These are phyloP conservation scores for Fraxinus sp. DNA, from an alignment of 305 asterid species.

Conservation along the genomic window DNA sequence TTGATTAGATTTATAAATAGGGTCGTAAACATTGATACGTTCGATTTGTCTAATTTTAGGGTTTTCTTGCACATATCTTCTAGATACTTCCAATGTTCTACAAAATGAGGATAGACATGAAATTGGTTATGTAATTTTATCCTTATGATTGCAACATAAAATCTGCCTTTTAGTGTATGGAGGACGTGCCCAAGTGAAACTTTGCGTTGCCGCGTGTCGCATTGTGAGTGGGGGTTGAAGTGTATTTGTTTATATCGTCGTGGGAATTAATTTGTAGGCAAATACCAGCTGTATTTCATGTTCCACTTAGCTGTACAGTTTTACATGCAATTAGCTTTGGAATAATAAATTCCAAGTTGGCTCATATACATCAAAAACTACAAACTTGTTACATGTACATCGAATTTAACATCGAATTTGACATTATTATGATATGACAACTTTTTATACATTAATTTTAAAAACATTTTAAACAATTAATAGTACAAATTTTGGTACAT, in stretches of 20 bases:
- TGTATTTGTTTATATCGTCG: neutral
- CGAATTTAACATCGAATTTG: too few species aligned
- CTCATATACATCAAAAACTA: neutral
- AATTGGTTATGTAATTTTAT: neutral
- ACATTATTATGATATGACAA: too few species aligned
- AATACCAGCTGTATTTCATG: constrained; percentile 12
- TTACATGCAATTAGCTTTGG: neutral
- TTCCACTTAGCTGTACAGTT: constrained; percentile 6
- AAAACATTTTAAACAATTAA: too few species aligned
- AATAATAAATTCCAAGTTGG: too few species aligned
- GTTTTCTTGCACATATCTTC: neutral
- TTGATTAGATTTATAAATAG: too few species aligned
- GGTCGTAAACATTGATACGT: neutral
- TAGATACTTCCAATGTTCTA: neutral
- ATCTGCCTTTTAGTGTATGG: neutral
- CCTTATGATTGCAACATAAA: neutral
- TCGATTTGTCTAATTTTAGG: neutral
- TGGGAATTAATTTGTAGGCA: neutral
- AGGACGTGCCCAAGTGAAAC: neutral
- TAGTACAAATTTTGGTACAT: too few species aligned
- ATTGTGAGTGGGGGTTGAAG: neutral
- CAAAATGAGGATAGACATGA: neutral
- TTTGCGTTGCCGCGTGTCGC: neutral
- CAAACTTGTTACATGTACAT: too few species aligned
- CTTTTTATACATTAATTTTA: too few species aligned